A percentile compares a stretch with the other conserved stretches of the same genome.
phyloP scores from a whole-genome alignment of 495 filamentous ascomycete genomes.

The Daldinia concentrica region DNA sequence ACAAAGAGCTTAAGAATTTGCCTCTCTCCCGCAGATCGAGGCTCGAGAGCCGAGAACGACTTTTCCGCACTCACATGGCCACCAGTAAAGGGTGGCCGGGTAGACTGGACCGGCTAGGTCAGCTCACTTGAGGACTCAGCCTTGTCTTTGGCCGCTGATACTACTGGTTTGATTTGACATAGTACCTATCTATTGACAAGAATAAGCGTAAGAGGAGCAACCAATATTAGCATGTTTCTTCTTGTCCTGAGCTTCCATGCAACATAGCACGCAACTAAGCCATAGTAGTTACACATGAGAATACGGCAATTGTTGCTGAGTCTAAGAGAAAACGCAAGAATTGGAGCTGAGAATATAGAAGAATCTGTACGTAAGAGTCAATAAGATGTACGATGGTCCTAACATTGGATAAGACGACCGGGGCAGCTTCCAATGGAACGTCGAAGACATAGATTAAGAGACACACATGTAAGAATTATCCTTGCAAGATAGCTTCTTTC shows the following conservation, averaged over 20 bases:
- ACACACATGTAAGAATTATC: conserved; percentile 28
- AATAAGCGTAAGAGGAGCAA: not conserved
- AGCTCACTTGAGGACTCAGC: conserved; percentile 29
- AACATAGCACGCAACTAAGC: not conserved
- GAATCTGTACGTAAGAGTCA: conserved; percentile 18
- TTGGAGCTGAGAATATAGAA: conserved; percentile 5
- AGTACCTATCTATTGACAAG: not conserved
- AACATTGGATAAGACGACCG: conserved; percentile 2
- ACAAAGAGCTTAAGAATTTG: conserved; percentile 30
- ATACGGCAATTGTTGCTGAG: not conserved
- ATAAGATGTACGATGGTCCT: conserved; percentile 2
- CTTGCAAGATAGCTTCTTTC: conserved; percentile 12
- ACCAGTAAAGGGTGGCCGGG: conserved; percentile 9
- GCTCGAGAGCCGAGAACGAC: conserved; percentile 21
- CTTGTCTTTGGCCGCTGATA: conserved; percentile 19
- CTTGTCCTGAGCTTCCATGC: not conserved
- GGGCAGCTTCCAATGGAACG: conserved; percentile 16
- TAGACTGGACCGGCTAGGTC: conserved; percentile 20
- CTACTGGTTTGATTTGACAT: conserved; percentile 5
- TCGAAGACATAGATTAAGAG: conserved; percentile 24
- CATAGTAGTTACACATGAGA: not conserved
- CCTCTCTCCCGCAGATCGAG: conserved; percentile 16
- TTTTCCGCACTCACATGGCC: conserved; percentile 12
- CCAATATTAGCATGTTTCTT: not conserved
- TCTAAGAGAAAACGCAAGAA: not conserved